Conservation (phyloP, 164 flowering plant species). For the Vitis vinifera region ASM3070453v1 NC_081812.1:977501-978000, state of each 20-base stretch:
- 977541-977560: constrained; percentile 69
- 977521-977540: constrained; percentile 72
- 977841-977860: constrained; percentile 76
- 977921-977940: constrained; percentile 88
- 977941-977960: constrained; percentile 77
- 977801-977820: constrained; percentile 67
- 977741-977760: constrained; percentile 67
- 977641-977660: constrained; percentile 60
- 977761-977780: constrained; percentile 69
- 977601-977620: constrained; percentile 76
- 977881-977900: constrained; percentile 50
- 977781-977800: constrained; percentile 53
- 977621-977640: constrained; percentile 91
- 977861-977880: constrained; percentile 79
- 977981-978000: constrained; percentile 57
- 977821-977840: constrained; percentile 89
- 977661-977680: constrained; percentile 50
- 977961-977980: constrained; percentile 65
- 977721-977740: constrained; percentile 91
- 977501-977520: constrained; percentile 71
- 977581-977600: constrained; percentile 58
- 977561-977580: constrained; percentile 79
- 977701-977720: constrained; percentile 84
- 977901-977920: constrained; percentile 69
- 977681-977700: constrained; percentile 55